Base-by-base conservation (phyloP, 768 basidiomycete species). In the Agrocybe pediades region DNA sequence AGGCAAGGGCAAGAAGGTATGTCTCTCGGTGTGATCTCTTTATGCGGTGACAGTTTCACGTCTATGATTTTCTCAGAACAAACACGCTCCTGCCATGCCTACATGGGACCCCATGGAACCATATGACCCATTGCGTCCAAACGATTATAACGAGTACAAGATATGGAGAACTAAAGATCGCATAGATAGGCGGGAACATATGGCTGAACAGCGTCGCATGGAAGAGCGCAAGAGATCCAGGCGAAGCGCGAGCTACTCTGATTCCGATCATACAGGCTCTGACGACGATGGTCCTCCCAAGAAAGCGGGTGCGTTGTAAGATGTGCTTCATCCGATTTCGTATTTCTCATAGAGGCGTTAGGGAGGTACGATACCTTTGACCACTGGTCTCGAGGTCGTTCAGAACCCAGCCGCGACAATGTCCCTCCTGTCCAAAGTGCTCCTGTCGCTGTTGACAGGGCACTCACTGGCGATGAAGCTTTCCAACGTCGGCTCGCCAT, bases 111-210 rank as follows among this genome's bases (percentile, higher is more conserved):
- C 92, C 4, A 65, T 71, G 52, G 92, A 93, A 62, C 76, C 72
- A 24, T 95, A 95, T 65, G 92, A 95, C 58, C 88, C 91, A 1
- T 70, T 85, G 19, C 83, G 88, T 21, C 92, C 92, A 2, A 94
- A 94, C 55, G 92, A 95, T 60, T 93, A 94, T 70, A 86, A 87
- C 60, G 92, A 94, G 61, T 94, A 86, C 76, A 94, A 92, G 63
- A 61, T 83, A 9, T 93, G 86, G 85, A 87, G 87, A 59, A 82
- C 84, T 57, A 84, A 84, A 52, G 88, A 91, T 21, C 82, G 82
- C 39, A 89, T 88, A 44, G 88, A 92, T 59, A 74, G 83, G 40
- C 79, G 87, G n/a, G 83, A 87, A 58, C 79, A 85, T 27, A 65
- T 81, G n/a, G 77, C 78, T 9, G 84, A 88, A 65, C 81, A 84